Evolutionary conservation across 208 protist species (phyloP).

Genomic region (Acanthamoeba lenticulata): DNA sequence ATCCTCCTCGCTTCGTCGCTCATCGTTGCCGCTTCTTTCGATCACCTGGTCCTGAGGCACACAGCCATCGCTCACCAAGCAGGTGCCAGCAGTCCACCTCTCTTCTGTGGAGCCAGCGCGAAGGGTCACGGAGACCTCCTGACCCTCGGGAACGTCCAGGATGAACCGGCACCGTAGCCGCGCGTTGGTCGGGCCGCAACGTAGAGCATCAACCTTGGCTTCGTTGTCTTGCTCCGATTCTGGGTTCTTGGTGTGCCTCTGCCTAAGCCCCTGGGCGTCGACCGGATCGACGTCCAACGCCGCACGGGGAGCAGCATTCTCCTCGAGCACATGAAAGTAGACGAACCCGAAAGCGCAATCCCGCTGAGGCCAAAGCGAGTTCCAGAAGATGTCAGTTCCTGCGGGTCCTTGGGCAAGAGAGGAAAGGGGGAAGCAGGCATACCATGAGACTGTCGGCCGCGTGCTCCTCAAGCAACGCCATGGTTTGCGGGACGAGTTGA

Average conservation of each 20-base stretch:
- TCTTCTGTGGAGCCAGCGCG: background rate
- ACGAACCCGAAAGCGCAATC: conserved; percentile 6
- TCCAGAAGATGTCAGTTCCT: too few species aligned
- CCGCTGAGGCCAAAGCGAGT: too few species aligned
- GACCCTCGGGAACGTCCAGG: background rate
- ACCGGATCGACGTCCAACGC: background rate
- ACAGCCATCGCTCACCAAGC: background rate
- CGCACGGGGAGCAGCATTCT: background rate
- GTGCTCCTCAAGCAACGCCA: background rate
- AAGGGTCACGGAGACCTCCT: background rate
- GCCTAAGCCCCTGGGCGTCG: background rate
- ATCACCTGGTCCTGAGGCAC: background rate
- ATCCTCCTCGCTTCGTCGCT: background rate
- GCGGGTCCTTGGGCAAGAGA: too few species aligned
- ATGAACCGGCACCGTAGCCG: conserved; percentile 11
- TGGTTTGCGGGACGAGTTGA: background rate
- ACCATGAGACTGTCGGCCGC: background rate
- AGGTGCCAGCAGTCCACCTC: background rate
- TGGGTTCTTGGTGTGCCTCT: background rate
- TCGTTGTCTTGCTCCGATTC: background rate
- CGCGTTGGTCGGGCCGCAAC: conserved; percentile 3
- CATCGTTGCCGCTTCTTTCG: too few species aligned
- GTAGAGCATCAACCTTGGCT: background rate
- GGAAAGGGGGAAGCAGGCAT: background rate
- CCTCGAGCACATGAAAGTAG: conserved; percentile 4